Evolutionary conservation across 768 basidiomycete genomes (phyloP).

Genomic region (Agaricus blazei): DNA sequence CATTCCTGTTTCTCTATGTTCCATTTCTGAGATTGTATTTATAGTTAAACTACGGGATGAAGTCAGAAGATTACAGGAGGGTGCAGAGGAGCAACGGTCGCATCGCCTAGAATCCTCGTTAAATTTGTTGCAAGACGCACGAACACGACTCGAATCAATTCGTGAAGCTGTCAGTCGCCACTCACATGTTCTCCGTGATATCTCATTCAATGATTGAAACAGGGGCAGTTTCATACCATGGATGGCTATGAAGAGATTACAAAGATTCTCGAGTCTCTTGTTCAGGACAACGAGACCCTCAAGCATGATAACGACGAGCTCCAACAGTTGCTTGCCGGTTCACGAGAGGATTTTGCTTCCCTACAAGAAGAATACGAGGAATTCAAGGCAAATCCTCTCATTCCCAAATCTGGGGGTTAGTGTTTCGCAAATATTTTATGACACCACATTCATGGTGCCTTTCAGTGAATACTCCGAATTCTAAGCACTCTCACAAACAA

Average conservation of each 20-base stretch:
- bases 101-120: constrained; percentile 65
- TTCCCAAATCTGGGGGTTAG: constrained; percentile 38
- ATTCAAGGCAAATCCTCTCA: constrained; percentile 44
- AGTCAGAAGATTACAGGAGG: constrained; percentile 57
- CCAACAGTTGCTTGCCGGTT: constrained; percentile 64
- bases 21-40: neutral
- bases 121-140: constrained; percentile 60
- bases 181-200: neutral
- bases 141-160: constrained; percentile 54
- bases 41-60: constrained; percentile 69
- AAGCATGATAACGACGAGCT: constrained; percentile 81
- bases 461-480: constrained; percentile 35
- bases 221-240: constrained; percentile 34
- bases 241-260: constrained; percentile 57
- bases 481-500: constrained; percentile 34
- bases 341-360: constrained; percentile 68
- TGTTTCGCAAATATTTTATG: neutral
- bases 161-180: constrained; percentile 45
- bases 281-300: constrained; percentile 77
- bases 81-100: constrained; percentile 54
- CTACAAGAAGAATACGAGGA: constrained; percentile 77
- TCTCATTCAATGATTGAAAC: constrained; percentile 19
- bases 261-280: constrained; percentile 75
- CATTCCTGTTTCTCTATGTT: neutral
- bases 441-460: neutral